A percentile compares a stretch with the other conserved stretches of the same genome.
These are phyloP conservation scores for Camellia sinensis DNA, from an alignment of 148 eudicot species.

Conservation along the genomic window DNA sequence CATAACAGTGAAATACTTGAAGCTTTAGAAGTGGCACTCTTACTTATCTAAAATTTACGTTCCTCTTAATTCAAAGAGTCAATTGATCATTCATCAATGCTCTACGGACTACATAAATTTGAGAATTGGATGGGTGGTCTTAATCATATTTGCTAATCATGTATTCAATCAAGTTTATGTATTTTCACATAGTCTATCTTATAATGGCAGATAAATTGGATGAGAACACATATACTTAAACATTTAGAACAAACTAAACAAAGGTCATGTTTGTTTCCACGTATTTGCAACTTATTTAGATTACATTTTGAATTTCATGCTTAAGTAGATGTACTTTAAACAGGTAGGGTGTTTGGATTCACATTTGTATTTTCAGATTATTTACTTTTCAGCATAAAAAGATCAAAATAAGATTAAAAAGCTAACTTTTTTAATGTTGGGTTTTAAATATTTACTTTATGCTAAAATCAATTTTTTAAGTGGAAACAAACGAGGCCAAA, in stretches of 20 bases:
- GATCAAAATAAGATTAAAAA: too few relatives aligned
- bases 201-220: neutral
- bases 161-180: neutral
- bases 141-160: neutral
- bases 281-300: too few relatives aligned
- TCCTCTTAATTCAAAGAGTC: neutral
- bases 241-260: neutral
- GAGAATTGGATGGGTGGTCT: slow-evolving; percentile 1
- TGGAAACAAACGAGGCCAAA: too few relatives aligned
- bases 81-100: neutral
- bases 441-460: too few relatives aligned
- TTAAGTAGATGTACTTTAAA: too few relatives aligned
- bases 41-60: neutral
- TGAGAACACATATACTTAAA: neutral
- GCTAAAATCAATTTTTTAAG: too few relatives aligned
- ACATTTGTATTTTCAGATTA: too few relatives aligned
- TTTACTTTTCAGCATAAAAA: too few relatives aligned
- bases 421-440: too few relatives aligned
- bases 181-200: neutral
- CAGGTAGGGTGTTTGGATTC: too few relatives aligned
- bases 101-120: neutral
- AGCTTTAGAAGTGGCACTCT: slow-evolving; percentile 1
- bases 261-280: too few relatives aligned
- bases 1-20: neutral
- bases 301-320: too few relatives aligned